Evolutionary conservation across 169 alveolate species (phyloP).

Genomic region (Cryptosporidium ryanae): DNA sequence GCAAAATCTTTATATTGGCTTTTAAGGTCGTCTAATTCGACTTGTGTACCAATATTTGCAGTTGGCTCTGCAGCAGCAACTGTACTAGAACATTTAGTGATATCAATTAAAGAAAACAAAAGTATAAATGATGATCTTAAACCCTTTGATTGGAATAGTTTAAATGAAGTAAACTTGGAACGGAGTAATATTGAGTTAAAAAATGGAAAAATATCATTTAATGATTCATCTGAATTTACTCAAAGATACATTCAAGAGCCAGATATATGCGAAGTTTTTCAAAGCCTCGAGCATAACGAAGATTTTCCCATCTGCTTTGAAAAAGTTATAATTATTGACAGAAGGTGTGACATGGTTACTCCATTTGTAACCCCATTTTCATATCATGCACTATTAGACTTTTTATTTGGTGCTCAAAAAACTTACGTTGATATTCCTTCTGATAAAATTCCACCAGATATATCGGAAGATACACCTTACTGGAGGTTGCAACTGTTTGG

Average conservation of each 20-base stretch:
- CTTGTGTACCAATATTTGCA: conserved; percentile 33
- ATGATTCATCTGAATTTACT: conserved; percentile 32
- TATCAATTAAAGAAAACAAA: conserved; percentile 19
- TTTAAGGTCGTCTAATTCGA: conserved; percentile 35
- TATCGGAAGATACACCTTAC: conserved; percentile 9
- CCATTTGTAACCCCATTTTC: conserved; percentile 86
- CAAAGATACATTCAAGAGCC: conserved; percentile 16
- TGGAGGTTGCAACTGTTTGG: conserved; percentile 67
- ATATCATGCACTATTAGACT: conserved; percentile 84
- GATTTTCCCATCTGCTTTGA: conserved; percentile 57
- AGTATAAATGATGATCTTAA: background rate
- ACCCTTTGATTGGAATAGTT: conserved; percentile 57
- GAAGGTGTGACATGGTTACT: conserved; percentile 83
- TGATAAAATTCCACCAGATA: conserved; percentile 53
- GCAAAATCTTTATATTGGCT: conserved; percentile 59
- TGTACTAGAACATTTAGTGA: conserved; percentile 11
- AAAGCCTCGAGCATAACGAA: too few relatives aligned
- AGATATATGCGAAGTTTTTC: background rate
- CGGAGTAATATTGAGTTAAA: background rate
- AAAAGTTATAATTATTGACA: conserved; percentile 79
- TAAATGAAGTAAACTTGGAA: conserved; percentile 18
- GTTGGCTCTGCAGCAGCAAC: conserved; percentile 68
- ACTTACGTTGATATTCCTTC: conserved; percentile 82
- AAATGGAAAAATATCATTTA: conserved; percentile 5
- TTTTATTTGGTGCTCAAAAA: conserved; percentile 79